Base-by-base conservation (phyloP, 2,329 filamentous ascomycete genomes). In the Xylariaceae sp. region DNA sequence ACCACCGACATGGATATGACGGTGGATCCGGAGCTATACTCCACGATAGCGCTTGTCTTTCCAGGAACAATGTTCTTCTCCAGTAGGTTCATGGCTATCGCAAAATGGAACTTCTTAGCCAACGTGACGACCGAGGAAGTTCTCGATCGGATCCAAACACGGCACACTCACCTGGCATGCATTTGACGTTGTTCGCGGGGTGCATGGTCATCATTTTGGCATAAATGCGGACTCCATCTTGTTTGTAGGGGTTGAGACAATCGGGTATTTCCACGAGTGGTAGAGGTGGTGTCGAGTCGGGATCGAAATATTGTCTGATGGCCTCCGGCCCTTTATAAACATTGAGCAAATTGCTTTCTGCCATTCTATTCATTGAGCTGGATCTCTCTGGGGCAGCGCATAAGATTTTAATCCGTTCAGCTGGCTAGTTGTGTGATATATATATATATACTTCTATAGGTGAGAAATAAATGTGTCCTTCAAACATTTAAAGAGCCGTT, bases 201-300 rank as follows among this genome's bases (percentile, higher is more conserved):
- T 80, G 77, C 68, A 77, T 76, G 2, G 77, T 79, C 73, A 84
- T 76, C 77, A 84, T 79, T 64, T 84, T 83, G 29, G 80, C 80
- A 51, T 81, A 83, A 42, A 84, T 80, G 10, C 77, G 72, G 4
- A 84, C 75, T 4, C 77, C 76, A 73, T 83, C 72, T 21, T 70
- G 51, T 17, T 72, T 67, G 50, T 74, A 78, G 2, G 79, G 79
- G 47, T 84, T 84, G 25, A 84, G 65, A 10, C 63, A 64, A 14
- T 69, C 67, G 0, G 80, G 80, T 3, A 84, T 64, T 62, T 85
- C 81, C 5, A 85, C 77, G 2, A 85, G 67, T 1, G 81, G 81
- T 7, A 83, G 57, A 0, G 77, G 78, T 2, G 80, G 79, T 20
- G 73, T 68, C 1, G 61, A 66, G 43, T 83, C 77, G 0, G 80